Evolutionary conservation across 1,284 basidiomycete species (phyloP).

Genomic region (Mycena citricolor): DNA sequence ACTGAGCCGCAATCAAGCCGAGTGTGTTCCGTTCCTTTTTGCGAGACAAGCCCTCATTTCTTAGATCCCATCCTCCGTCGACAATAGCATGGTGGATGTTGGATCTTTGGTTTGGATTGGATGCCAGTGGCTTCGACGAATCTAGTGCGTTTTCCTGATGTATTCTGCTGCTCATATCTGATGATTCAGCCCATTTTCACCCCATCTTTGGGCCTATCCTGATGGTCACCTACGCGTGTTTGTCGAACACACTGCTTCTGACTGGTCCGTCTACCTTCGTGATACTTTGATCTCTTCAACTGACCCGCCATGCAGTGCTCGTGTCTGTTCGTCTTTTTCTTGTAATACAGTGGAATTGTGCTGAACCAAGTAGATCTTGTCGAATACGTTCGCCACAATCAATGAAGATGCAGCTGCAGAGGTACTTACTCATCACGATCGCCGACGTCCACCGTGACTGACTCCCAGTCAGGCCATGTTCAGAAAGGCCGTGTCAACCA

Average conservation of each 20-base stretch:
- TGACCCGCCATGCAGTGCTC: constrained; percentile 49
- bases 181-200: constrained; percentile 66
- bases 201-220: constrained; percentile 81
- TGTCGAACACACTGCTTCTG: constrained; percentile 84
- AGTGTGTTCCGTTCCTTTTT: constrained; percentile 27
- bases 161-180: constrained; percentile 2
- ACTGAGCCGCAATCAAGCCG: constrained; percentile 55
- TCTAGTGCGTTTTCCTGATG: constrained; percentile 54
- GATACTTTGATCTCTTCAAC: constrained; percentile 10
- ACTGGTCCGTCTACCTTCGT: constrained; percentile 63
- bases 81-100: constrained; percentile 88
- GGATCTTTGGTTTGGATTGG: constrained; percentile 86
- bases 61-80: constrained; percentile 49
- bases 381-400: constrained; percentile 90
- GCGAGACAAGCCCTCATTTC: not conserved
- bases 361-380: constrained; percentile 66
- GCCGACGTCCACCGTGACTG: not conserved
- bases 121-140: constrained; percentile 79
- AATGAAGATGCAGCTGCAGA: constrained; percentile 91
- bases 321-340: constrained; percentile 60
- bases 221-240: constrained; percentile 84
- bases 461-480: constrained; percentile 85
- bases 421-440: constrained; percentile 37
- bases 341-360: not conserved
- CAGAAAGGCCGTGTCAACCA: constrained; percentile 83